Percentiles rank a stretch among this genome's conserved stretches.
Conservation (phyloP, 2,329 filamentous ascomycete genomes). For the Paecilomyces dactylethromorphus region DNA sequence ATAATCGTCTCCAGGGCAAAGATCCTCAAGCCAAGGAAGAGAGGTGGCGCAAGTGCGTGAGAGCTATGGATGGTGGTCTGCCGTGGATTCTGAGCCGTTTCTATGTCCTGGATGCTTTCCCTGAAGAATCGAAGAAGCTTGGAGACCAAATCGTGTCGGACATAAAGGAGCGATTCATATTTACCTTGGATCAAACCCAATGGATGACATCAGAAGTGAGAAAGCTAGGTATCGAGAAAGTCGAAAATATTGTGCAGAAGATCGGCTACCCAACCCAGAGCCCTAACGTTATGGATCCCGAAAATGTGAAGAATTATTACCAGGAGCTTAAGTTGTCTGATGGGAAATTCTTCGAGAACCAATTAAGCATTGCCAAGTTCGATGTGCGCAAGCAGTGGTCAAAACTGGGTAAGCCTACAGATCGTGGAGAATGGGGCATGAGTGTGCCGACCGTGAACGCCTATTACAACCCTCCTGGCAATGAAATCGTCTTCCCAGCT, state of each 20-base stretch:
- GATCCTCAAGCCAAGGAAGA: slow-evolving; percentile 57
- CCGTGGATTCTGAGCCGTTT: slow-evolving; percentile 66
- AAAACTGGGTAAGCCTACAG: slow-evolving; percentile 53
- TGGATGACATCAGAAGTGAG: slow-evolving; percentile 62
- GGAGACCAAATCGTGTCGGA: slow-evolving; percentile 65
- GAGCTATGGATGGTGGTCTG: slow-evolving; percentile 50
- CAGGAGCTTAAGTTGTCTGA: slow-evolving; percentile 44
- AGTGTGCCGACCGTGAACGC: slow-evolving; percentile 58
- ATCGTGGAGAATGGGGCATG: slow-evolving; percentile 57
- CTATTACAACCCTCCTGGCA: slow-evolving; percentile 58
- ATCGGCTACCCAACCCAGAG: slow-evolving; percentile 61
- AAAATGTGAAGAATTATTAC: slow-evolving; percentile 53
- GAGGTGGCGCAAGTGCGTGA: slow-evolving; percentile 60
- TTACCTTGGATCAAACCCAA: slow-evolving; percentile 50
- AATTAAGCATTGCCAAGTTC: slow-evolving; percentile 45
- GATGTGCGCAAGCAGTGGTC: slow-evolving; percentile 48
- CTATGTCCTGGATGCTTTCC: slow-evolving; percentile 63
- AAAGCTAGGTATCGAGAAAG: slow-evolving; percentile 56
- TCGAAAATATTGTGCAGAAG: slow-evolving; percentile 61
- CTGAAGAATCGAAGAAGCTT: slow-evolving; percentile 58
- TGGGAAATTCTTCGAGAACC: slow-evolving; percentile 53
- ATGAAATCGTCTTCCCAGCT: slow-evolving; percentile 63
- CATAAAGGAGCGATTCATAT: slow-evolving; percentile 61
- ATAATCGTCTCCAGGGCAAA: slow-evolving; percentile 55
- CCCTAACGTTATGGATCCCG: slow-evolving; percentile 56